A percentile compares a stretch with the other conserved stretches of the same genome.
phyloP scores from a whole-genome alignment of 306 rosid genomes.

The Delonix regia region DNA sequence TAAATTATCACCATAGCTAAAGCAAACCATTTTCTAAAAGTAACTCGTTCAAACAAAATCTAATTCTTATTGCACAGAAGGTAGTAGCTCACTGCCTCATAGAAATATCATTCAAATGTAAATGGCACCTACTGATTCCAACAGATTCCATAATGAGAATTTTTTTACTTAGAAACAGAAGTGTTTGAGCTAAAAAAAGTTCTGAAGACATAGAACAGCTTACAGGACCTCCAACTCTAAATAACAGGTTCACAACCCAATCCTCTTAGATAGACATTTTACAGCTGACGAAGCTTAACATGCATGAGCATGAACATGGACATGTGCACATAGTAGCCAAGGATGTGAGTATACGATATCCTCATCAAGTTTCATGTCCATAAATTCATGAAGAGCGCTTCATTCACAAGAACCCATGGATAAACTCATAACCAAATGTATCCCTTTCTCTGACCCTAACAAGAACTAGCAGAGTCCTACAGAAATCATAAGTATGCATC shows the following conservation, averaged over 20 bases:
- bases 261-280: not conserved
- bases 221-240: constrained; percentile 17
- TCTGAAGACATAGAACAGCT: not conserved
- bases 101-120: not conserved
- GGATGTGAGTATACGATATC: not conserved
- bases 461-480: not conserved
- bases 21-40: not conserved
- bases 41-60: not conserved
- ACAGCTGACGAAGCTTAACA: not conserved
- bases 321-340: not conserved
- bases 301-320: not conserved
- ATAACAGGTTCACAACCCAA: not conserved
- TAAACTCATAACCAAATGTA: not conserved
- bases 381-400: not conserved
- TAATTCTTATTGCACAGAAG: not conserved
- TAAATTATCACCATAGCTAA: not conserved
- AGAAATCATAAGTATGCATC: not conserved
- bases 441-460: not conserved
- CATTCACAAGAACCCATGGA: not conserved
- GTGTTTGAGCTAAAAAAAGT: not conserved
- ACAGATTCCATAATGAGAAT: not conserved
- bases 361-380: not conserved
- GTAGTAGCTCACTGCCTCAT: too few relatives aligned
- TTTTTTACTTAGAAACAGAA: not conserved
- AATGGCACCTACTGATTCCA: not conserved